Conservation (phyloP, 1,139 yeast species). For the Saccharomyces hybrid region DNA sequence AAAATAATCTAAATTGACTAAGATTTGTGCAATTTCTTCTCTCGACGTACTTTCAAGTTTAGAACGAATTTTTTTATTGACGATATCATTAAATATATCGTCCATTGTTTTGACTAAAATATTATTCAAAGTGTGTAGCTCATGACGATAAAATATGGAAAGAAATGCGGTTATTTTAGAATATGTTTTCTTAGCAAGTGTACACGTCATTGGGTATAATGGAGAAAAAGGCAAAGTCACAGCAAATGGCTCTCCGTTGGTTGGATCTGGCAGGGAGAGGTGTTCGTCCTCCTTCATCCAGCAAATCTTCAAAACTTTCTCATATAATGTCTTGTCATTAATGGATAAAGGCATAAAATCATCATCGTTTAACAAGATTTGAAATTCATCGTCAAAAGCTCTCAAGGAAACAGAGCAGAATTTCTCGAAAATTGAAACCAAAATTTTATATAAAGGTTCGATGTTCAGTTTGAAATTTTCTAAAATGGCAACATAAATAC, state of each 20-base stretch:
- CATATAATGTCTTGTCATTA: conserved; percentile 51
- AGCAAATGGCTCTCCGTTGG: conserved; percentile 43
- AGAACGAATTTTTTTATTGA: conserved; percentile 56
- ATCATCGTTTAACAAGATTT: conserved; percentile 60
- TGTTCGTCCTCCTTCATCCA: conserved; percentile 57
- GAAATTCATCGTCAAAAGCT: conserved; percentile 57
- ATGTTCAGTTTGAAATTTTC: conserved; percentile 63
- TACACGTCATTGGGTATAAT: conserved; percentile 78
- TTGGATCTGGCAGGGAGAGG: conserved; percentile 37
- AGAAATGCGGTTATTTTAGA: conserved; percentile 56
- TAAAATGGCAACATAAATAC: conserved; percentile 68
- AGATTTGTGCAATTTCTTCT: conserved; percentile 84
- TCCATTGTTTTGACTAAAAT: conserved; percentile 61
- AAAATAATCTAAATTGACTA: conserved; percentile 83
- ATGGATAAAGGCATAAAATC: conserved; percentile 84
- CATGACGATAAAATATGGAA: conserved; percentile 51
- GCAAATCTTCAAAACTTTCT: conserved; percentile 52
- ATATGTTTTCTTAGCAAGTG: conserved; percentile 60
- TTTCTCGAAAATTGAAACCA: conserved; percentile 52
- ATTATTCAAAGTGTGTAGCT: conserved; percentile 40
- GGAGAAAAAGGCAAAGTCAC: conserved; percentile 83
- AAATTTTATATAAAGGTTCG: conserved; percentile 52
- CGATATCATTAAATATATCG: conserved; percentile 57
- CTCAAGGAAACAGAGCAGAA: conserved; percentile 51
- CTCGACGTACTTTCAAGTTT: conserved; percentile 69